A percentile compares a stretch with the other conserved stretches of the same genome.
phyloP scores from a whole-genome alignment of 768 basidiomycete species.

The Suillus placidus region DNA sequence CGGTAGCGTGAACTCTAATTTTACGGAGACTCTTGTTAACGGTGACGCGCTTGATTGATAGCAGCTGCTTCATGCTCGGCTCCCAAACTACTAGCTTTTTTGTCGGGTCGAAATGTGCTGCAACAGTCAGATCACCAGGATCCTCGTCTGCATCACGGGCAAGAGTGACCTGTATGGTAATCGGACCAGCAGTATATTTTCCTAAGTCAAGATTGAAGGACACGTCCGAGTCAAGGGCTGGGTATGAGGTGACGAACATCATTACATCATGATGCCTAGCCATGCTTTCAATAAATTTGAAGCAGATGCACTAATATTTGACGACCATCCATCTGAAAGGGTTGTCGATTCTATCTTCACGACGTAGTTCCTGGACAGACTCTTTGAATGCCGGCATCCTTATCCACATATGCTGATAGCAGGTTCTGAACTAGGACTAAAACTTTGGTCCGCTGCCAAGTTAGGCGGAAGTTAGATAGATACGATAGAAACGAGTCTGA shows the following conservation, averaged over 20 bases:
- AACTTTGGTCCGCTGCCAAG: too few relatives aligned
- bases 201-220: conserved; percentile 82
- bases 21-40: conserved; percentile 73
- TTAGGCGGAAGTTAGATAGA: too few relatives aligned
- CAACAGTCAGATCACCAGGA: conserved; percentile 73
- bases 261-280: not conserved
- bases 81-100: conserved; percentile 95
- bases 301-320: not conserved
- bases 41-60: conserved; percentile 85
- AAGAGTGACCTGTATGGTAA: conserved; percentile 77
- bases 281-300: not conserved
- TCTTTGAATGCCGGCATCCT: too few relatives aligned
- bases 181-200: conserved; percentile 85
- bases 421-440: too few relatives aligned
- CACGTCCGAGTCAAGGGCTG: conserved; percentile 92
- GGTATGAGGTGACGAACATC: conserved; percentile 32
- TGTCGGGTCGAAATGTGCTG: conserved; percentile 89
- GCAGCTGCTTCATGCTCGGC: conserved; percentile 70
- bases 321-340: not conserved
- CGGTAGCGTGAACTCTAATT: conserved; percentile 86
- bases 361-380: too few relatives aligned
- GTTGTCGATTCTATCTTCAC: not conserved
- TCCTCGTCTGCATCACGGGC: conserved; percentile 79
- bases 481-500: too few relatives aligned
- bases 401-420: too few relatives aligned